Base-by-base conservation (phyloP, 2,329 filamentous ascomycete genomes). In the Fusarium kyushuense region DNA sequence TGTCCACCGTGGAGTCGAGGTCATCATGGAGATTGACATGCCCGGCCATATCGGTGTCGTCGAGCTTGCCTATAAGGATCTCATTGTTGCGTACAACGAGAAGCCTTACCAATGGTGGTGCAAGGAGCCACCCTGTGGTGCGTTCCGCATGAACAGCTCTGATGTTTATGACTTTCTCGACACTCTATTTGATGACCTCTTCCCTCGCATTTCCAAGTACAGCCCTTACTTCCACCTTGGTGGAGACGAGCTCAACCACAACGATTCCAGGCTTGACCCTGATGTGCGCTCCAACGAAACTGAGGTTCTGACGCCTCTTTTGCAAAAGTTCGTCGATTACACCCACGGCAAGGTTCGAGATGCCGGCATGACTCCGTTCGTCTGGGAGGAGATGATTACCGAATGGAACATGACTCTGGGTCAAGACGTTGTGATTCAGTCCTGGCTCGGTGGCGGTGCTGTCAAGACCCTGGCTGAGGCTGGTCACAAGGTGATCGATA, bases 311-410 rank as follows among this genome's bases (percentile, higher is more conserved):
- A 85, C 87, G 74, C 92, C 93, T 3, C 84, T 96, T 23, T 85
- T 97, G 76, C 92, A 97, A 76, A 87, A 85, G 58, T 93, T 96
- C 75, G 82, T 96, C 66, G 86, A 92, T 76, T 84, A 86, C 68
- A 89, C 90, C 72, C 91, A 94, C 77, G 83, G 79, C 30, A 87
- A 89, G 45, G 83, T 96, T 40, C 82, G 87, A 45, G 80, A 84
- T 42, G 83, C 85, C 8, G 90, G 90, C 6, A 80, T 97, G 52
- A 86, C 85, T 7, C 92, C 93, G 0, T 82, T 97, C 23, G 92
- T 94, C 1, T 97, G 94, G 94, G 93, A 97, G 77, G 94, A 97
- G 78, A 93, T 96, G 84, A 82, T 93, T 2, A 82, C 92, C 12
- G 84, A 89, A 25, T 97, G 92, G 90, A 92, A 94, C 75, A 80